Evolutionary conservation across 2,329 filamentous ascomycete species (phyloP), one percentile per base, ranked within the genome.

Genomic region (Monascus ruber): DNA sequence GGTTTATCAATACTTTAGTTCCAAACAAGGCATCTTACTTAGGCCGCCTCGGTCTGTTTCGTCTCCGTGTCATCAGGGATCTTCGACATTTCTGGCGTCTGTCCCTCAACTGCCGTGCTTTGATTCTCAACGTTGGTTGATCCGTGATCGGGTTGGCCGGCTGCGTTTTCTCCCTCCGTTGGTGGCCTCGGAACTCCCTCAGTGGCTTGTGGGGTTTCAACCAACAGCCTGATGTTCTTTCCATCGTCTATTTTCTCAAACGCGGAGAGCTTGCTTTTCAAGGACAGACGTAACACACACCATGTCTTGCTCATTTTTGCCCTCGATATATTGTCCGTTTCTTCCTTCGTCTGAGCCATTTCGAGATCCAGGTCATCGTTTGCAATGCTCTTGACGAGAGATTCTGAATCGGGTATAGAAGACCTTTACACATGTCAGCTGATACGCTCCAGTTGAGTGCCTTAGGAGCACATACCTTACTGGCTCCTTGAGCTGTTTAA

Each of bases 191-290:
- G 33, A 26, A 47, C 37, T 34, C 50, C 49, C 39, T 50, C 46
- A 24, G 46, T 29, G 24, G 49, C 39, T 35, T 51, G 44, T 35
- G 55, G 42, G 8, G 35, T 42, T 39, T 63, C 63, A 42, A 73
- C 71, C 42, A 75, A 63, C 42, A 64, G 59, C 44, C 74, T 66
- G 43, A 79, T 57, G 46, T 85, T 84, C 55, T 83, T 83, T 32
- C 83, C 80, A 47, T 87, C 81, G 40, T 94, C 87, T 35, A 94
- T 83, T 60, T 83, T 85, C 60, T 96, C 88, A 59, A 96, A 91
- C 17, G 79, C 68, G 34, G 77, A 74, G 48, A 96, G 73, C 51
- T 82, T 83, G 41, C 72, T 78, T 47, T 77, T 78, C 40, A 83
- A 79, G 6, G 86, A 83, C 47, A 94, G 76, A 38, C 91, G 79